Evolutionary conservation across 2,329 filamentous ascomycete genomes (phyloP), one percentile per base, ranked within the genome.

Genomic region (Penicillium sp.): DNA sequence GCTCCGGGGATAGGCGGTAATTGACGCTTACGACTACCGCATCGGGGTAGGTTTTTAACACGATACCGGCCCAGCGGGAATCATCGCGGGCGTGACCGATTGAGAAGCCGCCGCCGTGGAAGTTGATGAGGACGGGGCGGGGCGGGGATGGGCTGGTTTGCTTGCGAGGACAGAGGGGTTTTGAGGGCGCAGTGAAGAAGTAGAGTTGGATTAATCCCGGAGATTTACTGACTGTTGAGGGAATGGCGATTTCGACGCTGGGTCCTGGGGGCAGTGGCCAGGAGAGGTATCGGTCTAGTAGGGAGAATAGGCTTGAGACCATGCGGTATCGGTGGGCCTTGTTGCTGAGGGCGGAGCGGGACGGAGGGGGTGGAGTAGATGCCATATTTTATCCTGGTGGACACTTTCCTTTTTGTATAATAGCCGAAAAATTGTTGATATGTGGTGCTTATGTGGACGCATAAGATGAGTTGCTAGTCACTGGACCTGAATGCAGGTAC

Each of bases 1-100:
- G 38, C 27, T 72, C 67, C 0, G 70, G 70, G 0, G 68, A 59
- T 13, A 66, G 53, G 5, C 66, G 49, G 60, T 72, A 69, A 21
- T 68, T 61, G 1, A 68, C 63, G 4, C 64, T 62, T 44, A 69
- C 54, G 7, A 67, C 53, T 12, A 67, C 45, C 17, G 64, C 58
- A 41, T 65, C 61, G 12, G 59, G 58, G 23, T 55, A 33, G 13
- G 53, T 21, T 4, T 53, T 52, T 0, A 65, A 43, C 2, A 64
- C 63, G 13, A 60, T 13, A 1, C 39, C 36, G 12, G 54, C 48
- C 64, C 63, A 66, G 23, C 63, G 60, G 8, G 63, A 41, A 35
- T 63, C 63, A 38, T 66, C 63, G 4, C 53, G 42, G 1, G 64
- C 59, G 41, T 62, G 58, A 5, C 63, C 64, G 47, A 66, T 61